Evolutionary conservation across 1,284 basidiomycete species (phyloP), one percentile per base, ranked within the genome.

Genomic region (Inonotus hispidus): DNA sequence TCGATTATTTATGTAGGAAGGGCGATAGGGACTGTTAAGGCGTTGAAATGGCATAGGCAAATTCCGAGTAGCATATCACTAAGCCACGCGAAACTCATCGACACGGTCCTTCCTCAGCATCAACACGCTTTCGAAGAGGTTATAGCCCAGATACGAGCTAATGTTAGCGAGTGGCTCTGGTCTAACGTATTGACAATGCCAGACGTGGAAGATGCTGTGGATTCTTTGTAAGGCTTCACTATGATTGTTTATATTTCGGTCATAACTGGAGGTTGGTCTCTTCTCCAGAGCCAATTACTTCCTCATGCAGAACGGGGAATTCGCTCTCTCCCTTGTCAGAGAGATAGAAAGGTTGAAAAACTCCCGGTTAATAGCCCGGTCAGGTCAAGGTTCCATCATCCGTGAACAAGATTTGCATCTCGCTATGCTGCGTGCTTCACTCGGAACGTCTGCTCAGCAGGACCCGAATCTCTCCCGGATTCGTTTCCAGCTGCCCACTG

Each of bases 101-200:
- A 87, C 65, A 75, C 74, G 4, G 85, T 88, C 1, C 76, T 88
- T 3, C 85, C 90, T 0, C 83, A 91, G 68, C 85, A 91, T 64
- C 82, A 83, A 59, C 87, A 89, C 64, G 79, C 77, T n/a, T 90
- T 95, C 66, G 90, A 92, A 68, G 74, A 78, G 19, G 81, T 87
- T 60, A 82, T 94, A 32, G 76, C 82, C 25, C 82, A 86, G 61
- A 88, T 93, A 56, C 75, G 88, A 61, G 85, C 80, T 1, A 83
- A 86, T 60, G 80, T 92, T 60, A 88, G 90, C 65, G 92, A 94
- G 75, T 96, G 93, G 93, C 77, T 96, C 2, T 96, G 94, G 92
- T 75, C 85, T 35, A 92, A 94, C 68, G 88, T 96, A 35, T 77
- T 96, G 58, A 95, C 92, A 0, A 83, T 83, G 67, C 82, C 84